These are phyloP conservation scores for Kalmanozyma brasiliensis DNA, from an alignment of 1,284 basidiomycete species.

Conservation along the genomic window DNA sequence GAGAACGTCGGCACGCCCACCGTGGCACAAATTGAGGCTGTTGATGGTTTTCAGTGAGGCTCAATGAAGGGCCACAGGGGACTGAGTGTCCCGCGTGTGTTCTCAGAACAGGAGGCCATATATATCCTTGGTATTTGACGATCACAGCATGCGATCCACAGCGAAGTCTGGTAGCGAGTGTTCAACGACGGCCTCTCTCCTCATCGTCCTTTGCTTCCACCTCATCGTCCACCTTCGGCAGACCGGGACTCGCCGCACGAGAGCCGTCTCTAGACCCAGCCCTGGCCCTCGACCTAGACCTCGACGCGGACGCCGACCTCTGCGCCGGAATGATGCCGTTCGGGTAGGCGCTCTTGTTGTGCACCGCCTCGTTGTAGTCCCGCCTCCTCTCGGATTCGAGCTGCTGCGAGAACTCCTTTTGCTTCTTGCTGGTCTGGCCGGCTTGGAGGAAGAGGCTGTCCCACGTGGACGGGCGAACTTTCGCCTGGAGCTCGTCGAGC, in stretches of 20 bases:
- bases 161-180: too few species aligned
- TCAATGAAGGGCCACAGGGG: too few species aligned
- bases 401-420: constrained; percentile 44
- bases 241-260: constrained; percentile 22
- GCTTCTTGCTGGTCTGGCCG: constrained; percentile 45
- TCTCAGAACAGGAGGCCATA: too few species aligned
- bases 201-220: constrained; percentile 2
- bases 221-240: constrained; percentile 18
- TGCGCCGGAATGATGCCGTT: constrained; percentile 38
- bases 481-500: constrained; percentile 72
- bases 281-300: constrained; percentile 12
- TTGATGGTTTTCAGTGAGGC: too few species aligned
- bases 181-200: constrained; percentile 26
- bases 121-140: too few species aligned
- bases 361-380: constrained; percentile 40
- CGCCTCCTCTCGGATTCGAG: constrained; percentile 31
- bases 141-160: too few species aligned
- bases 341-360: constrained; percentile 33
- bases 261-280: constrained; percentile 15
- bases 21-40: too few species aligned
- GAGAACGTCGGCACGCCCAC: too few species aligned
- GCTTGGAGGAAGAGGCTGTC: constrained; percentile 45
- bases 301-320: constrained; percentile 10
- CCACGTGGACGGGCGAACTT: constrained; percentile 54
- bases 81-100: too few species aligned